A percentile compares a stretch with the other conserved stretches of the same genome.
Evolutionary conservation across 2,329 filamentous ascomycete genomes (phyloP).

Genomic region (Verticillium tricorpus): DNA sequence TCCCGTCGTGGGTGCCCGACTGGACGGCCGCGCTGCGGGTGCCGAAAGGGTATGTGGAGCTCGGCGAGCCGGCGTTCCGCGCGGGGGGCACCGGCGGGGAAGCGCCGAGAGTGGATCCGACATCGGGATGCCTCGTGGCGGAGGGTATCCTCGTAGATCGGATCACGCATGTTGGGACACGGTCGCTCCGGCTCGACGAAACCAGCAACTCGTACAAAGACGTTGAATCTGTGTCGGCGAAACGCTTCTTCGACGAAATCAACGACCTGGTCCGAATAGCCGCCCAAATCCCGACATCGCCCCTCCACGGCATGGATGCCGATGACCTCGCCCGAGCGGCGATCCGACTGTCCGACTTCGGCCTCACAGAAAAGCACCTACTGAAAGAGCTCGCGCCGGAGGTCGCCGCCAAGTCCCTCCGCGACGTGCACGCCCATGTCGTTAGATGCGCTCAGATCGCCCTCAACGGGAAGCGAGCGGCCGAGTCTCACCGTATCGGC

Average conservation of each 20-base stretch:
- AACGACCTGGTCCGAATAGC: slow-evolving; percentile 10
- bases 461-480: background rate
- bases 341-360: background rate
- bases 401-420: background rate
- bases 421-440: background rate
- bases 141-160: slow-evolving; percentile 17
- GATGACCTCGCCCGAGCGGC: background rate
- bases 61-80: slow-evolving; percentile 15
- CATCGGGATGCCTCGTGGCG: slow-evolving; percentile 9
- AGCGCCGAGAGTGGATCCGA: slow-evolving; percentile 4
- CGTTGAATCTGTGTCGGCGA: slow-evolving; percentile 17
- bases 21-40: slow-evolving; percentile 20
- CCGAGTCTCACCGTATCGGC: background rate
- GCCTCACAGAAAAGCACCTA: background rate
- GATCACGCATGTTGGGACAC: slow-evolving; percentile 15
- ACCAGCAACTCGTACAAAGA: background rate
- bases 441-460: background rate
- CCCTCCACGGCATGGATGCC: background rate
- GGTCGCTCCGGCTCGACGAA: slow-evolving; percentile 5
- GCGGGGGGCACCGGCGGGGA: slow-evolving; percentile 15
- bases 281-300: background rate
- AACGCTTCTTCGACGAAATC: slow-evolving; percentile 20
- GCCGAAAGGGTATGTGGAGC: slow-evolving; percentile 18
- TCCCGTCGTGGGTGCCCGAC: slow-evolving; percentile 30
- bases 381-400: background rate